Conservation (phyloP, 192 early-diverging fungal genomes). For the Dissophora ornata region DNA sequence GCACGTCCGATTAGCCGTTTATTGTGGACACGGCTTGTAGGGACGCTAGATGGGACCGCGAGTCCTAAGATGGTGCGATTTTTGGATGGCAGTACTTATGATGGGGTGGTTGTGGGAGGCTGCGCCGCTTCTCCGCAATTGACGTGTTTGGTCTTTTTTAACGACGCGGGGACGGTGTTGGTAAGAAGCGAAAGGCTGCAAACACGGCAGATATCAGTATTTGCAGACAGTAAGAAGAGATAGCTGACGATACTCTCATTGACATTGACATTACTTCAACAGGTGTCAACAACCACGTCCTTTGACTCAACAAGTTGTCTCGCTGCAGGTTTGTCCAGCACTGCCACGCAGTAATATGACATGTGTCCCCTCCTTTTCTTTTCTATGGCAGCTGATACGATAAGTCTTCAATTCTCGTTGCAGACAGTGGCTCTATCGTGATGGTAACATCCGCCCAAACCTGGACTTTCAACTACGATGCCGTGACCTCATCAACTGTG, state of each 20-base stretch:
- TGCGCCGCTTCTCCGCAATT: neutral
- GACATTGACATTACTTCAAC: neutral
- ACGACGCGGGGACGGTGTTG: neutral
- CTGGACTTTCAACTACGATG: neutral
- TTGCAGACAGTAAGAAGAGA: too few species aligned
- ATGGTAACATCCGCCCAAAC: neutral
- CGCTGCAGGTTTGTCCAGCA: slow-evolving; percentile 33
- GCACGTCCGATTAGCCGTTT: neutral
- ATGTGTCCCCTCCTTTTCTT: too few species aligned
- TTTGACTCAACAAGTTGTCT: neutral
- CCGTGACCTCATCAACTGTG: neutral
- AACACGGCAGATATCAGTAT: too few species aligned
- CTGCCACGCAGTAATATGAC: too few species aligned
- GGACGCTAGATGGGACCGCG: neutral
- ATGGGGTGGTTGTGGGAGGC: slow-evolving; percentile 10
- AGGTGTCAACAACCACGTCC: slow-evolving; percentile 1
- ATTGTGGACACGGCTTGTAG: neutral
- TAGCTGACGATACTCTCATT: too few species aligned
- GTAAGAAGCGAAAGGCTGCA: neutral
- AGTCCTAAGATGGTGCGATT: slow-evolving; percentile 1
- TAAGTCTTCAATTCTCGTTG: too few species aligned
- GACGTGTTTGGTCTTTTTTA: slow-evolving; percentile 15
- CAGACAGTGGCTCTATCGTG: slow-evolving; percentile 4
- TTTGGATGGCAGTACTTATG: neutral
- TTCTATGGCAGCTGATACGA: too few species aligned